A percentile compares a stretch with the other conserved stretches of the same genome.
Evolutionary conservation across 345 rosid species (phyloP).

Genomic region (Chamaenerion angustifolium): DNA sequence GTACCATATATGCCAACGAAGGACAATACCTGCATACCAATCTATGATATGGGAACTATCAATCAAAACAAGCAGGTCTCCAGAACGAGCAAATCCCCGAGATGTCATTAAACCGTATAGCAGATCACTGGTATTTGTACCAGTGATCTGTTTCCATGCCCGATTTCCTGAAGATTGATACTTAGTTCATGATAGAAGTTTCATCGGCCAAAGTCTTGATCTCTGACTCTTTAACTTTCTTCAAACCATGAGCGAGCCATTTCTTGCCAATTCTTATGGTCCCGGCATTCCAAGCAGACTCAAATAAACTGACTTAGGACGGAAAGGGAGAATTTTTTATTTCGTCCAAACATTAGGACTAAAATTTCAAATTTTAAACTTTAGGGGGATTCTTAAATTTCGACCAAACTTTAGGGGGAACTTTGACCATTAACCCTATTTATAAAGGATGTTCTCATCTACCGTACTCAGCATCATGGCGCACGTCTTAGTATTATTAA

Average conservation of each 20-base stretch:
- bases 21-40: conserved; percentile 66
- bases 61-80: conserved; percentile 43
- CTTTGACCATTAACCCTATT: too few species aligned
- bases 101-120: conserved; percentile 61
- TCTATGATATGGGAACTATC: conserved; percentile 58
- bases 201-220: conserved; percentile 59
- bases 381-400: too few species aligned
- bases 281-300: conserved; percentile 72
- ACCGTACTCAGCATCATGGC: too few species aligned
- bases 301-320: too few species aligned
- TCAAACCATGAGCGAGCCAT: conserved; percentile 83
- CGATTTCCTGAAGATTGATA: conserved; percentile 56
- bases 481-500: too few species aligned
- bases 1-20: conserved; percentile 68
- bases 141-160: conserved; percentile 96
- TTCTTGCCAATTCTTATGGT: conserved; percentile 68
- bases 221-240: conserved; percentile 88
- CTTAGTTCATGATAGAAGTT: conserved; percentile 48
- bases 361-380: too few species aligned
- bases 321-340: too few species aligned
- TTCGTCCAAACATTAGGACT: too few species aligned
- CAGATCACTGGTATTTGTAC: conserved; percentile 50
- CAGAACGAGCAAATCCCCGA: conserved; percentile 42
- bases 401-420: too few species aligned
- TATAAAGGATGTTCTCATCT: too few species aligned